These are phyloP conservation scores for Takakia lepidozioides DNA, from an alignment of 225 moss, liverwort and hornwort genomes.

Conservation along the genomic window DNA sequence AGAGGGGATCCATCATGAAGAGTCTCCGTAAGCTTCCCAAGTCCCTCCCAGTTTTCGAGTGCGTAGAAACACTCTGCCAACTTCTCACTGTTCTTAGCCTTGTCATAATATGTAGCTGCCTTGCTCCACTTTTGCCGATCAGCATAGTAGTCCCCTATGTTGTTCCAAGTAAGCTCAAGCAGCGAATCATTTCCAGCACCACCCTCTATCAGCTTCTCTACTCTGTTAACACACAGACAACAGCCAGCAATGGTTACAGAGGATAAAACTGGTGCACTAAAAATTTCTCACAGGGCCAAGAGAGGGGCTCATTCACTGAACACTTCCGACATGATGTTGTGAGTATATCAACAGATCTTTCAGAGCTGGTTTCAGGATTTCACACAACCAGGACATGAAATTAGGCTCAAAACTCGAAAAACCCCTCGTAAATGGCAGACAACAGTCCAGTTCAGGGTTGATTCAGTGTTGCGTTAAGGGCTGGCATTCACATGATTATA, in stretches of 20 bases:
- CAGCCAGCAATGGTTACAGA: not conserved
- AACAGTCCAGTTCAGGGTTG: too few relatives aligned
- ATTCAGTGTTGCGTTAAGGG: too few relatives aligned
- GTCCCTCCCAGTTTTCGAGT: constrained; percentile 60
- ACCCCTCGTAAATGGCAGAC: too few relatives aligned
- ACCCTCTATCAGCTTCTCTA: constrained; percentile 66
- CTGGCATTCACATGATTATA: too few relatives aligned
- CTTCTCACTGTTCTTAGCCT: constrained; percentile 69
- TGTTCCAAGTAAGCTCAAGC: constrained; percentile 74
- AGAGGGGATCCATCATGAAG: constrained; percentile 54
- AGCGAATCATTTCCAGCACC: constrained; percentile 50
- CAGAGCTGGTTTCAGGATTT: too few relatives aligned
- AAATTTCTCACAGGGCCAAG: too few relatives aligned
- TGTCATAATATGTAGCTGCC: constrained; percentile 57
- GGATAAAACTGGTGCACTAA: too few relatives aligned
- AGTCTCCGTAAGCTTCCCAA: constrained; percentile 53
- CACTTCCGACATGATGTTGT: too few relatives aligned
- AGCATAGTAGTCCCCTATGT: constrained; percentile 66
- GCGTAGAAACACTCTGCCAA: constrained; percentile 75
- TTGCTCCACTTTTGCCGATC: constrained; percentile 77
- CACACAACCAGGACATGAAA: too few relatives aligned
- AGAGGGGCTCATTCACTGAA: too few relatives aligned
- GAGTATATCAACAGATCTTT: too few relatives aligned
- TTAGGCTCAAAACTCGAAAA: too few relatives aligned
- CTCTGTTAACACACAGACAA: constrained; percentile 18